Evolutionary conservation across 345 rosid species (phyloP), one percentile per base, ranked within the genome.

Genomic region (Raphanus raphanistrum): DNA sequence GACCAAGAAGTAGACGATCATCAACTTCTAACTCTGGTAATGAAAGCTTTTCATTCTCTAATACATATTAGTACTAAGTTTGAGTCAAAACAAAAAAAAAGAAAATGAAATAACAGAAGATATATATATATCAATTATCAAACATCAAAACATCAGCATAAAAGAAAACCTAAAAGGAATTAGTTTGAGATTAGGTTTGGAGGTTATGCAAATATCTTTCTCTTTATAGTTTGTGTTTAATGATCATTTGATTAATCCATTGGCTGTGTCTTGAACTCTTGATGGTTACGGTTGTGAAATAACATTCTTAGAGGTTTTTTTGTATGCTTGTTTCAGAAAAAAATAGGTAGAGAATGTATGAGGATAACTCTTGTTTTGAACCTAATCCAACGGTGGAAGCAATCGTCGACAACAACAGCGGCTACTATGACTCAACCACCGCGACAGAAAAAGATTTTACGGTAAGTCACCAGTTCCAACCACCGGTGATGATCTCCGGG

Each of bases 321-420:
- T n/a, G n/a, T 48, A 7, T n/a, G 17, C 12, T 62, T 48, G 57
- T 69, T 65, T 62, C 82, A 80, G 82, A 15, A 17, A 61, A 48
- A 13, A 17, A 72, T 29, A 8, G 2, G 72, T 58, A 45, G n/a
- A 60, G 12, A 73, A 84, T 85, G 94, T 84, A 80, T 65, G 86
- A 79, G 35, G 86, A 84, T 64, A 75, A 75, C 16, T 86, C 68
- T 33, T 85, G 81, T 66, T 90, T 84, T 82, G 88, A 85, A 54
- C 79, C 86, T 65, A 79, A 35, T 70, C 66, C 85, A 70, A 45
- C 76, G 57, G 54, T 80, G 29, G 89, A 80, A 52, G 81, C 60
- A 68, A 73, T 66, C 12, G 27, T 70, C 9, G 79, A 48, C 17
- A 48, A 54, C 25, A 55, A 41, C 26, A 43, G 26, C 3, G 86